phyloP scores from a whole-genome alignment of 768 basidiomycete genomes.

The Tricholoma furcatifolium region DNA sequence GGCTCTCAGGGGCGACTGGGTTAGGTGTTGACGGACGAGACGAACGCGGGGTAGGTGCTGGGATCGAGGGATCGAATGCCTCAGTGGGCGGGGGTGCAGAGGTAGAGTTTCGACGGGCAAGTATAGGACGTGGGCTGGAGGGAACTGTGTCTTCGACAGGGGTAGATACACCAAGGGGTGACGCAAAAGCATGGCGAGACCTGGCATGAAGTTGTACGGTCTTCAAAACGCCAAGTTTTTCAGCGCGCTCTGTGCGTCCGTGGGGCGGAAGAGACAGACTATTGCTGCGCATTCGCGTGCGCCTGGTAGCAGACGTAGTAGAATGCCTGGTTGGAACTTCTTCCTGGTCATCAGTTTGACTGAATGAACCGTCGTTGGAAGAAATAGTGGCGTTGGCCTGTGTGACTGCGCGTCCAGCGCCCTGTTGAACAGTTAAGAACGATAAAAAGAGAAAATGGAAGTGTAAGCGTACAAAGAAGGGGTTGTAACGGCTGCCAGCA shows the following conservation, averaged over 20 bases:
- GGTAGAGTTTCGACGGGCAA: constrained; percentile 50
- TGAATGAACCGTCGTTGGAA: constrained; percentile 46
- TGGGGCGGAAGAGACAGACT: constrained; percentile 53
- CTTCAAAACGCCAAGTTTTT: constrained; percentile 56
- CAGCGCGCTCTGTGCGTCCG: constrained; percentile 38
- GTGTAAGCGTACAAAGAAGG: constrained; percentile 54
- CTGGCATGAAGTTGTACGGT: constrained; percentile 65
- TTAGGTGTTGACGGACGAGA: constrained; percentile 5
- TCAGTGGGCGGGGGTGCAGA: constrained; percentile 28
- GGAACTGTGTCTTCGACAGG: constrained; percentile 17
- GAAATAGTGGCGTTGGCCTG: constrained; percentile 58
- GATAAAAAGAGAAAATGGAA: not conserved
- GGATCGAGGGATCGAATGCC: constrained; percentile 18
- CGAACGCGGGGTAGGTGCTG: constrained; percentile 18
- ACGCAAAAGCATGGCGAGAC: constrained; percentile 55
- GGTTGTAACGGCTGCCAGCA: constrained; percentile 66
- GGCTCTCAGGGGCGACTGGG: constrained; percentile 13
- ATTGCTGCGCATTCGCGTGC: constrained; percentile 52
- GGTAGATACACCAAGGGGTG: constrained; percentile 13
- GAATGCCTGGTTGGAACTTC: constrained; percentile 37
- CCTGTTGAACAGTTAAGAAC: constrained; percentile 34
- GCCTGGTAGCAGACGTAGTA: constrained; percentile 25
- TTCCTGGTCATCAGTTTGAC: constrained; percentile 58
- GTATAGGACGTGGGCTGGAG: constrained; percentile 26
- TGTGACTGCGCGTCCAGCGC: constrained; percentile 67